A percentile compares a stretch with the other conserved stretches of the same genome.
These are phyloP conservation scores for Pseudogymnoascus sp. DNA, from an alignment of 2,329 filamentous ascomycete genomes.

Conservation along the genomic window DNA sequence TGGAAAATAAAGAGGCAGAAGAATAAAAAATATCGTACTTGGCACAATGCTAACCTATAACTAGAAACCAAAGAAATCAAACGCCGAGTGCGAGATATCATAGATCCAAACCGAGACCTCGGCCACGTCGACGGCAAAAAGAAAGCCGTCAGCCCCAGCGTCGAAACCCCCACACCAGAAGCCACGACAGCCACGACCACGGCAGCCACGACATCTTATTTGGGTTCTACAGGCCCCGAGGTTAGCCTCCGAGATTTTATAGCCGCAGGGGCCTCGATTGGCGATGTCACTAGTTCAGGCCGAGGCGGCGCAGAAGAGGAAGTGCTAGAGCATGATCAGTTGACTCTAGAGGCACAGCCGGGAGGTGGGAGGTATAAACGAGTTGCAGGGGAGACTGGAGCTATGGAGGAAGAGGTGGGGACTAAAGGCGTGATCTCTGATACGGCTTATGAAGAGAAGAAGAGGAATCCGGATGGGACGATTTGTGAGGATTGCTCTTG, in stretches of 20 bases:
- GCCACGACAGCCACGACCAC: neutral
- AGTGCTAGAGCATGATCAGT: neutral
- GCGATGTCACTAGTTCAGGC: neutral
- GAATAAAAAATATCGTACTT: neutral
- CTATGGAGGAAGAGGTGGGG: neutral
- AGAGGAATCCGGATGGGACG: conserved; percentile 13
- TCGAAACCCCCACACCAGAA: neutral
- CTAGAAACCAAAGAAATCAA: conserved; percentile 82
- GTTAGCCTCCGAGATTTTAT: neutral
- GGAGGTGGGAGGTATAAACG: conserved; percentile 7
- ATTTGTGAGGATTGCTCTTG: conserved; percentile 14
- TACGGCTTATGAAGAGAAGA: conserved; percentile 4
- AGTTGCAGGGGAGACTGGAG: conserved; percentile 5
- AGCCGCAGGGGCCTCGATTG: neutral
- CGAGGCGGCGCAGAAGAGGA: neutral
- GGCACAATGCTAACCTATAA: neutral
- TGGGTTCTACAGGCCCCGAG: neutral
- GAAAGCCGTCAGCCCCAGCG: neutral
- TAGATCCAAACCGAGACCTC: conserved; percentile 68
- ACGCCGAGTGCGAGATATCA: conserved; percentile 68
- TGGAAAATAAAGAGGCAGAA: neutral
- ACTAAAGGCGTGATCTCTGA: neutral
- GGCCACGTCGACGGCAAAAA: conserved; percentile 59
- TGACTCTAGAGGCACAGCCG: conserved; percentile 4
- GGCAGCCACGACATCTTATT: neutral